A percentile compares a stretch with the other conserved stretches of the same genome.
phyloP scores from a whole-genome alignment of 345 rosid species.

The Brassica juncea region DNA sequence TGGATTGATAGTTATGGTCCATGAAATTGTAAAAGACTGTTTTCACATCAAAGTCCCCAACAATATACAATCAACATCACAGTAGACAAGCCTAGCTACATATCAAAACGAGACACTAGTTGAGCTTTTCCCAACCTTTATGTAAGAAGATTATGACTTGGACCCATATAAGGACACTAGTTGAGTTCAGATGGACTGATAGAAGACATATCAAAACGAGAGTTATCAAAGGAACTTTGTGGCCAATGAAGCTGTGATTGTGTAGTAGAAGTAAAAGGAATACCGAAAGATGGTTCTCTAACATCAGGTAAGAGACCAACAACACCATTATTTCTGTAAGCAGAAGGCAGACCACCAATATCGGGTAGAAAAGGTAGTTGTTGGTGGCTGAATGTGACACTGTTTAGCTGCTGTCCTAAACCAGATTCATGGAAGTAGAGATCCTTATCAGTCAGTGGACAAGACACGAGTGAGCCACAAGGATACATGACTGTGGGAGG shows the following conservation, averaged over 20 bases:
- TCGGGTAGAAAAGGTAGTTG: conserved; percentile 21
- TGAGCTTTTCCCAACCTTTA: conserved; percentile 21
- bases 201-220: conserved; percentile 12
- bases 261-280: conserved; percentile 47
- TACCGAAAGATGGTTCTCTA: conserved; percentile 38
- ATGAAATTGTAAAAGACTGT: not conserved
- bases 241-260: conserved; percentile 38
- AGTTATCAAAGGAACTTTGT: conserved; percentile 40
- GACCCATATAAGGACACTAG: conserved; percentile 35
- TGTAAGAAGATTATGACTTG: conserved; percentile 32
- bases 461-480: conserved; percentile 9
- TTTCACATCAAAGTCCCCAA: not conserved
- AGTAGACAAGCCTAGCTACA: not conserved
- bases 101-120: not conserved
- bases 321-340: conserved; percentile 35
- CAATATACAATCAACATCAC: not conserved
- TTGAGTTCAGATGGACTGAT: conserved; percentile 24
- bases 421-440: conserved; percentile 42
- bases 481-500: conserved; percentile 34
- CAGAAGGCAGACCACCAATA: not conserved
- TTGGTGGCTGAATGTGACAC: conserved; percentile 37
- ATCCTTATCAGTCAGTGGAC: conserved; percentile 22
- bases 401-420: conserved; percentile 27
- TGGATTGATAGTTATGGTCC: not conserved
- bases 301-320: conserved; percentile 35